Evolutionary conservation across 2,329 filamentous ascomycete genomes (phyloP), one percentile per base, ranked within the genome.

Genomic region (Stemphylium vesicarium): DNA sequence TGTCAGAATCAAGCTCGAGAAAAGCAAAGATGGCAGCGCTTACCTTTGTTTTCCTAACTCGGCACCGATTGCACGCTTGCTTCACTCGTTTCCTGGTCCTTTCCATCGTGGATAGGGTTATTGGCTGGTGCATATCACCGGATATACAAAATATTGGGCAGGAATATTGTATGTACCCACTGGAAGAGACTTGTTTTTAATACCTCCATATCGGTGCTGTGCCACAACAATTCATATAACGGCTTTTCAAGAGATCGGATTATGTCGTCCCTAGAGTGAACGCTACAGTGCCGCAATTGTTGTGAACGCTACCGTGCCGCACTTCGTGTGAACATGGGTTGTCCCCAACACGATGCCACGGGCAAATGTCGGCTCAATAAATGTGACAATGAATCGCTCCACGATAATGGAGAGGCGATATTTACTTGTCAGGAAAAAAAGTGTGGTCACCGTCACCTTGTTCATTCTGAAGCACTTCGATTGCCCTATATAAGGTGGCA

Each of bases 21-120:
- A 24, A 24, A 31, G 16, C 7, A 33, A 52, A 33, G n/a, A 26
- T 46, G 36, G 29, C 8, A 47, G 4, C 6, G 22, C 33, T 50
- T 42, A 54, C 50, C 29, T 60, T 60, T 37, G 24, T 20, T 49
- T 60, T 57, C 31, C 54, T 60, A 5, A 43, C 26, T 16, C 22
- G 12, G 53, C 50, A 60, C 12, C 5, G 11, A 16, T 60, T 46
- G 35, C 42, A 60, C 2, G 53, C 57, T 4, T 57, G 13, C n/a
- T 54, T 57, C 7, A 54, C 53, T 48, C 18, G 18, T n/a, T 60
- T 4, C 22, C 32, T 53, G 6, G 37, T 29, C 4, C 13, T 57
- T n/a, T 54, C 18, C 11, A 53, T 56, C 2, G 16, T 40, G 3
- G 31, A 12, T 29, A 2, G 15, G 18, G 29, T 33, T 13, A 13